Conservation (phyloP, 306 rosid genomes). For the Malus orientalis region DNA sequence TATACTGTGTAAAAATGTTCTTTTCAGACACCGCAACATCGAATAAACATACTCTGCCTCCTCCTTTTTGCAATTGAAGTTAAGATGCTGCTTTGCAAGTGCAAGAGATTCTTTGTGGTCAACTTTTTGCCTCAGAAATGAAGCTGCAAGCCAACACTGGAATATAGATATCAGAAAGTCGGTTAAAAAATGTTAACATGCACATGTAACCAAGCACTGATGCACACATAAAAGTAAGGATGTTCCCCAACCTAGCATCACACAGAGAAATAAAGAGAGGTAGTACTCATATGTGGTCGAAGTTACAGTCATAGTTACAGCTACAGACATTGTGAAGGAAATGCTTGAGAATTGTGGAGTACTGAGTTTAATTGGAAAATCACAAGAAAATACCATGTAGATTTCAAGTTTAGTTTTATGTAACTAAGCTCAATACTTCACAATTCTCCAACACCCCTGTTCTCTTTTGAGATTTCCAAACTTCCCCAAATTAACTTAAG, state of each 20-base stretch:
- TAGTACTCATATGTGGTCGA: neutral
- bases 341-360: neutral
- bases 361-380: neutral
- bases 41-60: slow-evolving; percentile 55
- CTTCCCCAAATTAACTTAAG: neutral
- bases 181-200: neutral
- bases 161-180: slow-evolving; percentile 11
- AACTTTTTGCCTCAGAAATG: slow-evolving; percentile 50
- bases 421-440: neutral
- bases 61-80: slow-evolving; percentile 52
- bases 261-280: neutral
- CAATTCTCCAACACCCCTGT: neutral
- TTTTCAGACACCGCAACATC: slow-evolving; percentile 60
- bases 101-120: slow-evolving; percentile 46
- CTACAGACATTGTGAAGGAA: neutral
- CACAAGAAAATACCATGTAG: neutral
- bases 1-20: slow-evolving; percentile 34
- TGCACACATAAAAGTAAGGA: neutral
- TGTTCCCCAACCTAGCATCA: neutral
- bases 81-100: slow-evolving; percentile 56
- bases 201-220: neutral
- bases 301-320: neutral
- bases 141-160: slow-evolving; percentile 79
- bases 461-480: neutral
- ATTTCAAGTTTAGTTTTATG: neutral